Conservation (phyloP, 495 filamentous ascomycete genomes). For the Penicillium samsonianum region DNA sequence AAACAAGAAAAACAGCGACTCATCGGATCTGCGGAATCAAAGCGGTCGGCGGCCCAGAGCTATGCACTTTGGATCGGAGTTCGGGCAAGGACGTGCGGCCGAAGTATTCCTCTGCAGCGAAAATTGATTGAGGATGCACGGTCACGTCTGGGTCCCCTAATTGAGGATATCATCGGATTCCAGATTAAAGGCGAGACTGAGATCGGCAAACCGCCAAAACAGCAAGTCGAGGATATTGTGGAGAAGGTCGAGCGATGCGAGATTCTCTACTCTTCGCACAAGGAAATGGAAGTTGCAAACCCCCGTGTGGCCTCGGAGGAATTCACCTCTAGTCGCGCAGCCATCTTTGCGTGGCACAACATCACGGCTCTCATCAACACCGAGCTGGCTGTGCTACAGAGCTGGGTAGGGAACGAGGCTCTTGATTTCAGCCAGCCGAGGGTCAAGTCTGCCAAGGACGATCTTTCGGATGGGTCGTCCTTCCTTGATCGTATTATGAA, state of each 20-base stretch:
- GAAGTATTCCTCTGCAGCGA: slow-evolving; percentile 77
- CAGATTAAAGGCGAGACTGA: slow-evolving; percentile 92
- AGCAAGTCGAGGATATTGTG: slow-evolving; percentile 88
- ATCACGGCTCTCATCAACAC: slow-evolving; percentile 98
- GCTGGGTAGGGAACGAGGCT: slow-evolving; percentile 95
- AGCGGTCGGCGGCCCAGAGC: slow-evolving; percentile 69
- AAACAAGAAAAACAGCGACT: slow-evolving; percentile 95
- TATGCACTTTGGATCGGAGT: slow-evolving; percentile 90
- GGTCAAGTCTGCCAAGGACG: slow-evolving; percentile 49
- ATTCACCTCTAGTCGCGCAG: slow-evolving; percentile 77
- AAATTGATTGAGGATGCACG: slow-evolving; percentile 82
- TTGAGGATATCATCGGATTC: slow-evolving; percentile 89
- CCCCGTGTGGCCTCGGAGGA: slow-evolving; percentile 69
- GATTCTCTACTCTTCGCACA: slow-evolving; percentile 75
- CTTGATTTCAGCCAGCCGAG: slow-evolving; percentile 78
- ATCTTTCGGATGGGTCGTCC: slow-evolving; percentile 81
- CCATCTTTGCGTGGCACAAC: slow-evolving; percentile 94
- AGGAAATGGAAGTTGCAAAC: slow-evolving; percentile 69
- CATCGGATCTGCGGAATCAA: slow-evolving; percentile 77
- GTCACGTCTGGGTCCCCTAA: slow-evolving; percentile 61
- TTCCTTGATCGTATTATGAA: slow-evolving; percentile 98
- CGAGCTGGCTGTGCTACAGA: slow-evolving; percentile 83
- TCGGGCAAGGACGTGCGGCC: slow-evolving; percentile 75
- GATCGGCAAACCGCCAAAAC: slow-evolving; percentile 78
- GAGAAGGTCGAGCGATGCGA: slow-evolving; percentile 86